Conservation (phyloP, 2,329 filamentous ascomycete genomes). For the Dichotomopilus funicola region DNA sequence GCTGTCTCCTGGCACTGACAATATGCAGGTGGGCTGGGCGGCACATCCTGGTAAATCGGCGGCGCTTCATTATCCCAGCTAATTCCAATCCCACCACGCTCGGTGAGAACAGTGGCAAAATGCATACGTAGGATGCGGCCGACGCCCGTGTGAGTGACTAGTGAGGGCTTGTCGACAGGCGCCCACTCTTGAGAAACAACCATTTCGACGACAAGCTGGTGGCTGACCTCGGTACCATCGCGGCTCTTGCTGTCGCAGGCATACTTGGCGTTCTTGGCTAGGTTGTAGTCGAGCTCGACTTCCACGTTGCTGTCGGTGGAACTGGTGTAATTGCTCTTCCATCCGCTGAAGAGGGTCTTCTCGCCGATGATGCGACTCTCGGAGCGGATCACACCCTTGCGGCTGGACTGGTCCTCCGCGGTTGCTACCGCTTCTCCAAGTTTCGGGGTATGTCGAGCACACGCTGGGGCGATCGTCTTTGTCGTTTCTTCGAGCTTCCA, state of each 20-base stretch:
- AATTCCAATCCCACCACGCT: constrained; percentile 79
- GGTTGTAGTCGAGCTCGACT: constrained; percentile 74
- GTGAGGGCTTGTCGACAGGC: constrained; percentile 58
- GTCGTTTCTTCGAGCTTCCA: constrained; percentile 91
- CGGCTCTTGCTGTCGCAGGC: constrained; percentile 71
- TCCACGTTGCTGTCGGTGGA: constrained; percentile 55
- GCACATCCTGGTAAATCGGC: constrained; percentile 89
- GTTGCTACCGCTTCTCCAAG: constrained; percentile 33
- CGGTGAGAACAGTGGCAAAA: constrained; percentile 75
- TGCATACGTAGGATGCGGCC: constrained; percentile 90
- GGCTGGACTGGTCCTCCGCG: constrained; percentile 29
- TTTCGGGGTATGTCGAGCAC: constrained; percentile 63
- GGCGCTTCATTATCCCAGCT: constrained; percentile 96
- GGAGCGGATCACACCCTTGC: constrained; percentile 66
- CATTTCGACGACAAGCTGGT: constrained; percentile 85
- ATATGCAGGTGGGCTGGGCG: constrained; percentile 74
- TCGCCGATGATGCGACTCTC: constrained; percentile 72
- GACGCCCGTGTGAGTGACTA: constrained; percentile 79
- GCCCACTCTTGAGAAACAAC: constrained; percentile 89
- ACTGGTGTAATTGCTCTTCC: constrained; percentile 66
- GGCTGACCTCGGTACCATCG: constrained; percentile 71
- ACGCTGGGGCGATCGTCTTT: constrained; percentile 72
- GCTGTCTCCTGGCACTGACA: constrained; percentile 28
- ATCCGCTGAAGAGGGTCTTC: constrained; percentile 76
- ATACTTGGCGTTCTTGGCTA: constrained; percentile 52